These are phyloP conservation scores for Amphirosellinia nigrospora DNA, from an alignment of 495 filamentous ascomycete species.

Conservation along the genomic window DNA sequence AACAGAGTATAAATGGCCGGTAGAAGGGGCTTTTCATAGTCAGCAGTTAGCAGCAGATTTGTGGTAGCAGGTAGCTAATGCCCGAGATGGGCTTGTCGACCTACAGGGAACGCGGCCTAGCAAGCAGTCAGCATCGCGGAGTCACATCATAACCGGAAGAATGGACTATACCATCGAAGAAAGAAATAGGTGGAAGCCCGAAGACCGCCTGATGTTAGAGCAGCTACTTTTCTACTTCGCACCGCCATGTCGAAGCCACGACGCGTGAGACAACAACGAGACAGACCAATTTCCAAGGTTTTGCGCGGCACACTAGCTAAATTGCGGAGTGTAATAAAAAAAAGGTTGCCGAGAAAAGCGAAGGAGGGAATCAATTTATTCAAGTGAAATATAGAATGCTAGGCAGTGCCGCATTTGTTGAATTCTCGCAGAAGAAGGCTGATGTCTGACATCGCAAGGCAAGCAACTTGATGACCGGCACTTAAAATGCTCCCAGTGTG, in stretches of 20 bases:
- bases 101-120: constrained; percentile 42
- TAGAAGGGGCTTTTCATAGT: constrained; percentile 59
- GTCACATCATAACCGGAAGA: background rate
- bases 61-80: background rate
- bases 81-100: constrained; percentile 26
- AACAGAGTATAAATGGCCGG: constrained; percentile 72
- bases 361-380: background rate
- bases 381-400: background rate
- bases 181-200: constrained; percentile 73
- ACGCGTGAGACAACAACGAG: background rate
- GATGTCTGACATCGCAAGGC: constrained; percentile 9
- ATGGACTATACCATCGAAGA: constrained; percentile 76
- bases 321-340: background rate
- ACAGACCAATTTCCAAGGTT: background rate
- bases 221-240: constrained; percentile 37
- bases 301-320: background rate
- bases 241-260: constrained; percentile 9
- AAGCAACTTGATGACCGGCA: constrained; percentile 10
- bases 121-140: constrained; percentile 3
- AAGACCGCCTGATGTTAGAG: constrained; percentile 60
- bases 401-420: background rate
- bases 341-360: background rate
- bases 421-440: background rate
- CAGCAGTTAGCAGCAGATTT: constrained; percentile 15
- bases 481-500: constrained; percentile 13